Evolutionary conservation across 148 eudicot genomes (phyloP).

Genomic region (Dysphania ambrosioides): DNA sequence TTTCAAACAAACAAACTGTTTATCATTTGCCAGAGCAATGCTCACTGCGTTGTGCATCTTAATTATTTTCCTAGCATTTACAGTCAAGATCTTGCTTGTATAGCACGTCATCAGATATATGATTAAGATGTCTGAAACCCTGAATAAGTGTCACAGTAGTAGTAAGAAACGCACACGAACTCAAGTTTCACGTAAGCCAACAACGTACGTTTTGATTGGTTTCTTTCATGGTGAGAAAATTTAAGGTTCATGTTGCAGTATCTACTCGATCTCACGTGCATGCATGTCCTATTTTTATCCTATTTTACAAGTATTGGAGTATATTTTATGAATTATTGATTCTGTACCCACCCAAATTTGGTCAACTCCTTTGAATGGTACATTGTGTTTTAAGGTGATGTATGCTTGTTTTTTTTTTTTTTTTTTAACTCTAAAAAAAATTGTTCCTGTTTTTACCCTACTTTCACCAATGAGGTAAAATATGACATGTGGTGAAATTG

Average conservation of each 20-base stretch:
- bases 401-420: neutral
- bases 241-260: neutral
- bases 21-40: neutral
- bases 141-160: slow-evolving; percentile 3
- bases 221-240: neutral
- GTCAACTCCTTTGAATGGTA: slow-evolving; percentile 12
- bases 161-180: neutral
- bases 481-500: neutral
- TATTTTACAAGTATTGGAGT: neutral
- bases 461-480: slow-evolving; percentile 23
- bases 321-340: neutral
- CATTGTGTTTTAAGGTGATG: slow-evolving; percentile 22
- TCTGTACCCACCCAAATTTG: slow-evolving; percentile 3
- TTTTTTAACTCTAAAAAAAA: neutral
- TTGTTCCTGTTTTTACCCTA: neutral
- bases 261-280: slow-evolving; percentile 10
- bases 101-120: neutral
- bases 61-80: too few relatives aligned
- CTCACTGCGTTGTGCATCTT: too few relatives aligned
- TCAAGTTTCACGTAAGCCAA: neutral
- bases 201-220: too few relatives aligned
- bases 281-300: neutral
- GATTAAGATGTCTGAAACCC: neutral
- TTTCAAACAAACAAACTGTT: neutral
- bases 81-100: neutral